Base-by-base conservation (phyloP, 495 filamentous ascomycete genomes). In the Hypoxylon trugodes region DNA sequence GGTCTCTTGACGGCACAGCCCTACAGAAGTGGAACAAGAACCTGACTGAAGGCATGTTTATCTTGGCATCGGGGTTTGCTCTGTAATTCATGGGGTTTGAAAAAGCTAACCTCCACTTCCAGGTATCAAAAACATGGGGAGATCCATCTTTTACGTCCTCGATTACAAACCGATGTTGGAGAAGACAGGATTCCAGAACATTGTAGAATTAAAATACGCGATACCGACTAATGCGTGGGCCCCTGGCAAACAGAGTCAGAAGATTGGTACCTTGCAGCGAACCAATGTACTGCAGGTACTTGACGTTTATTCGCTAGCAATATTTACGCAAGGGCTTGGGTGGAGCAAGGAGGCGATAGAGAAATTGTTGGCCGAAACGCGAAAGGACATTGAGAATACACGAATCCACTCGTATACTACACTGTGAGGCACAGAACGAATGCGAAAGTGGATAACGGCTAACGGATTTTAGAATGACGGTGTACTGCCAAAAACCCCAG, bases 181-280 rank as follows among this genome's bases (percentile, higher is more conserved):
- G 36, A 64, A 70, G 12, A 70, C 75, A 3, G 77, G 77, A 0
- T 80, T 81, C 48, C 38, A 62, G 26, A 76, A 74, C 6, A 56
- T 78, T 22, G 69, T 54, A 28, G 69, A 75, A 21, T 65, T 75
- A 53, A 65, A 48, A 19, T 70, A 68, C 53, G 63, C 69, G 42
- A 60, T 73, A 49, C 78, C 79, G 0, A 76, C 71, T 6, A 80
- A 75, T 59, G 53, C 66, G 0, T 82, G 81, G 80, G 71, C 80
- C 5, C 73, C 61, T 26, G 76, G 81, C 28, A 71, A 69, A 25
- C 75, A 79, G 45, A 73, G 77, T 45, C 83, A 83, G 61, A 75
- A 78, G 57, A 74, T 83, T 18, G 82, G 84, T 1, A 46, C 62
- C 40, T 82, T 79, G 75, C 59, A 68, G 36, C 69, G 55, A 37